These are phyloP conservation scores for Zoysia japonica DNA, from an alignment of 176 grass and related monocot species.

Conservation along the genomic window DNA sequence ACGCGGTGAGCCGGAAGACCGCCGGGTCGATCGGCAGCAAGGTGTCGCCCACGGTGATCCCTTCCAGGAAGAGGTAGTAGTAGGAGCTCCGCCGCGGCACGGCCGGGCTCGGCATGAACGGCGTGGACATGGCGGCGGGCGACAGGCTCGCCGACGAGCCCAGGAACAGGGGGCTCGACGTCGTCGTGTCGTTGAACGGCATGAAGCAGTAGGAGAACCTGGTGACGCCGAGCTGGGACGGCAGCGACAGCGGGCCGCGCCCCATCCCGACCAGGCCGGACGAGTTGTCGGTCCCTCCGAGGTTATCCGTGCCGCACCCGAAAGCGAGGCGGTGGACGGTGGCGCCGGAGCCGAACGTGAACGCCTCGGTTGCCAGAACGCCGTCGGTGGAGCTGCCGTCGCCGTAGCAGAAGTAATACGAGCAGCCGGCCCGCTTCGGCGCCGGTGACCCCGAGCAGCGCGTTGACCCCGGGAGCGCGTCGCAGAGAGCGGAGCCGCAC, in stretches of 20 bases:
- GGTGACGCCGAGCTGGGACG: slow-evolving; percentile 42
- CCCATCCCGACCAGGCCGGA: slow-evolving; percentile 56
- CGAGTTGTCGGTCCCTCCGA: slow-evolving; percentile 39
- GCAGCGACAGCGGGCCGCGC: slow-evolving; percentile 44
- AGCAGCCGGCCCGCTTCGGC: not conserved
- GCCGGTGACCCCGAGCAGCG: not conserved
- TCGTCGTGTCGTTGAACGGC: slow-evolving; percentile 1
- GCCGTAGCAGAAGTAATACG: slow-evolving; percentile 44
- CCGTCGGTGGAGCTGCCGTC: slow-evolving; percentile 44
- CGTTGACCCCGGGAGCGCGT: slow-evolving; percentile 18
- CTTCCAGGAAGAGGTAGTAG: not conserved
- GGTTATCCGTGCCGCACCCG: slow-evolving; percentile 50
- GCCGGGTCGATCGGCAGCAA: not conserved
- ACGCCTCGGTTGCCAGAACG: slow-evolving; percentile 33
- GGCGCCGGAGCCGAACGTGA: slow-evolving; percentile 21
- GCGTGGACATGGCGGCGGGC: not conserved
- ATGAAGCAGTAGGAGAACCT: slow-evolving; percentile 67
- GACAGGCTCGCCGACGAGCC: not conserved
- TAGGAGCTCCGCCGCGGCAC: not conserved
- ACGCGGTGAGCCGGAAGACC: not conserved
- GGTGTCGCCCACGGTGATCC: not conserved
- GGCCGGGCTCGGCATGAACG: not conserved
- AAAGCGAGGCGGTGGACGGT: slow-evolving; percentile 29
- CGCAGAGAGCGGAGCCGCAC: slow-evolving; percentile 46
- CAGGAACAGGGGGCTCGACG: not conserved